phyloP scores from a whole-genome alignment of 148 eudicot species.

The Polygonum aviculare region DNA sequence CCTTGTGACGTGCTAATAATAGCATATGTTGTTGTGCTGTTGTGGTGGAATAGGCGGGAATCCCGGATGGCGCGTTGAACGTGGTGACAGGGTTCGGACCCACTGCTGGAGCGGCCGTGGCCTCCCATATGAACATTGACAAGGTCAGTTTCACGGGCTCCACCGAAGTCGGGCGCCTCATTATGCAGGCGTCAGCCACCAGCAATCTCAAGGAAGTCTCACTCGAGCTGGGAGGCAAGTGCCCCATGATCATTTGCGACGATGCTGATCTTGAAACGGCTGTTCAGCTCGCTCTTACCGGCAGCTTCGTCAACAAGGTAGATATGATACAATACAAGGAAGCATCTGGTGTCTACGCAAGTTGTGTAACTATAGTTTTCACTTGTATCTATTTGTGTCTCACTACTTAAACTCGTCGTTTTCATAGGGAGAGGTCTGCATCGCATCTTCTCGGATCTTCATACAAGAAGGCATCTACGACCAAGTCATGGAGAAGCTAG shows the following conservation, averaged over 20 bases:
- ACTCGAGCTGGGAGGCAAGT: constrained; percentile 83
- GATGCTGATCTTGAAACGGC: constrained; percentile 70
- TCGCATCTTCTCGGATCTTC: constrained; percentile 57
- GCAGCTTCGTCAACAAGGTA: constrained; percentile 53
- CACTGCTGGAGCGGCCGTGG: constrained; percentile 71
- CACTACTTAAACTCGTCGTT: not conserved
- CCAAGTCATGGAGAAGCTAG: constrained; percentile 36
- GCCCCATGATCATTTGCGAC: constrained; percentile 63
- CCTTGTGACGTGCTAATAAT: too few relatives aligned
- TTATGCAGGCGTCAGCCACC: constrained; percentile 72
- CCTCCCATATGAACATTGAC: constrained; percentile 82
- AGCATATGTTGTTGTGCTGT: not conserved
- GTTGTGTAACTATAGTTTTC: too few relatives aligned
- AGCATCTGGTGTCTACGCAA: not conserved
- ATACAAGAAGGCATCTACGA: constrained; percentile 85
- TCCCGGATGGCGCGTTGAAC: constrained; percentile 85
- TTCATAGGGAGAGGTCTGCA: constrained; percentile 70
- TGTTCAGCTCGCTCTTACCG: constrained; percentile 45
- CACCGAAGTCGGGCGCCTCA: constrained; percentile 52
- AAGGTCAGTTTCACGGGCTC: constrained; percentile 90
- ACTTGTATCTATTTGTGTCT: not conserved
- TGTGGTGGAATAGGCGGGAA: constrained; percentile 51
- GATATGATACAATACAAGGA: not conserved
- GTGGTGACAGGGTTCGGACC: constrained; percentile 58
- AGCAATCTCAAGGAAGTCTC: constrained; percentile 74